Base-by-base conservation (phyloP, 2,329 filamentous ascomycete species). In the Fonsecaea monophora region DNA sequence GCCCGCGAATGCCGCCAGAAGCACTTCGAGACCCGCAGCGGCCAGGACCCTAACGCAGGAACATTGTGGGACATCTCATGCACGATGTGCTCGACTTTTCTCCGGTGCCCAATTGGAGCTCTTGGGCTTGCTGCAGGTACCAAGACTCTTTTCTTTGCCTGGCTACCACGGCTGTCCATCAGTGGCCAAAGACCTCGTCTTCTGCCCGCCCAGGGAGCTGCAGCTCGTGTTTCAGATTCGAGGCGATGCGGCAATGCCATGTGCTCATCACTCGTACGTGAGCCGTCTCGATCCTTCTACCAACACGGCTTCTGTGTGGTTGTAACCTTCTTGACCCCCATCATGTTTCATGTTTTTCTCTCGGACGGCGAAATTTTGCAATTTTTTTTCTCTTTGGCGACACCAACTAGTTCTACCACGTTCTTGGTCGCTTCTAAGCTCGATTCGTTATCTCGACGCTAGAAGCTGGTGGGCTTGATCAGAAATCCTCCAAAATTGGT, bases 201-300 rank as follows among this genome's bases (percentile, higher is more conserved):
- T 56, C 53, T 53, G 50, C 54, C 62, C 45, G 35, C 42, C 42
- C 63, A 48, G 25, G 60, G 15, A 62, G 21, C 60, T 72, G 70
- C 70, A 72, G 55, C 63, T 70, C 61, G 65, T 64, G 70, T 72
- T 72, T 72, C 70, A 72, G 63, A 61, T 66, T 68, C 65, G 68
- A 70, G 68, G 68, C 68, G 64, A 68, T 65, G 13, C 61, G 68
- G 68, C 57, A 64, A 60, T 57, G 55, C 60, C 63, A 66, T 68
- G 68, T 68, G 68, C 60, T 59, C 48, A 66, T 70, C 65, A 70
- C 65, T 21, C 10, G 37, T n/a, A 40, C 42, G 25, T 25, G 25
- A 2, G 18, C 50, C 42, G 37, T 9, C 38, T 54, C 30, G 54
- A 42, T 10, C 48, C 61, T 37, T 38, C 15, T 37, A 15, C 25